Base-by-base conservation (phyloP, 768 basidiomycete genomes). In the Serendipita indica region DNA sequence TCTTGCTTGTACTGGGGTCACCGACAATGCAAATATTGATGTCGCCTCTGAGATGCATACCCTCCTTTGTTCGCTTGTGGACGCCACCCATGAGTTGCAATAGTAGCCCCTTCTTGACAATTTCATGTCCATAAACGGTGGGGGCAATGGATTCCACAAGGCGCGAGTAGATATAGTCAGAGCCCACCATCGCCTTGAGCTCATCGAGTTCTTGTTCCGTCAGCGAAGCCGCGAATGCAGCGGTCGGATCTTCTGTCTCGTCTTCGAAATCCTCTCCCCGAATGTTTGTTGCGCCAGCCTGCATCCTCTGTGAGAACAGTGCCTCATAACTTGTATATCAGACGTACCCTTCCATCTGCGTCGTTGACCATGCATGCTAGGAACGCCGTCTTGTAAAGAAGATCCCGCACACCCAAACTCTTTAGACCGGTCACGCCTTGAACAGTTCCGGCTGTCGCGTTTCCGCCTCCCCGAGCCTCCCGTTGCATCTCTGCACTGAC, bases 361-460 rank as follows among this genome's bases (percentile, higher is more conserved):
- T 89, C 86, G 58, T 90, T 86, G 2, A 91, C 94, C 93, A 97
- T 97, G 65, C 94, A 97, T 14, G 93, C 91, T 65, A 99, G 71
- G 71, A 99, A 99, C 12, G 96, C 96, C 3, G 94, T 98, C 76
- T 98, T 99, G 70, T 99, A 98, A 66, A 92, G 90, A 64, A 99
- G 67, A 70, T 99, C 96, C 61, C 93, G 75, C 10, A 98, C 96
- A 67, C 96, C 96, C 14, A 98, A 70, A 62, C 82, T 88, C 71
- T 98, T 98, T 65, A 99, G 67, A 2, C 96, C 96, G 0, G 89
- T 92, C 0, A 99, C 92, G 41, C 96, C 96, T 60, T 78, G 78
- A 7, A 82, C 80, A 12, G 79, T 80, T 2, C 81, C 81, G 35
- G 76, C 73, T 22, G 77, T 80, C 5, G 77, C 77, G 16, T 80